phyloP scores from a whole-genome alignment of 805 yeast genomes.

The Wickerhamomyces hampshirensis region DNA sequence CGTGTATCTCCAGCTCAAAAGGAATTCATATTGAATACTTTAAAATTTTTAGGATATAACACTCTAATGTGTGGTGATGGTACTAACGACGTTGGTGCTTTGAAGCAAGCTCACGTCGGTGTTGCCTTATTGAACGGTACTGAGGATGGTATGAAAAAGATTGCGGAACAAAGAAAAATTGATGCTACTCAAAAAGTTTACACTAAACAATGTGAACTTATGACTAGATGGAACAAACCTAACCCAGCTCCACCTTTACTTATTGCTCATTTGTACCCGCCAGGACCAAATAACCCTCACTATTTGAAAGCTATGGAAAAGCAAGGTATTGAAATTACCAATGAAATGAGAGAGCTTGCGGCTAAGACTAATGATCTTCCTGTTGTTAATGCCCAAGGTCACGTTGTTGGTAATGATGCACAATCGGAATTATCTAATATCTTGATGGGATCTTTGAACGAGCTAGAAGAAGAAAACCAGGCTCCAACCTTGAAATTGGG shows the following conservation, averaged over 20 bases:
- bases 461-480: constrained; percentile 62
- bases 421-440: constrained; percentile 55
- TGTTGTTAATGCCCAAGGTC: constrained; percentile 28
- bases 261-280: constrained; percentile 96
- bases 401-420: constrained; percentile 29
- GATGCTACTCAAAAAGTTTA: constrained; percentile 65
- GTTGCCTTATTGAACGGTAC: constrained; percentile 97
- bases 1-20: constrained; percentile 96
- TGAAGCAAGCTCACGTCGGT: constrained; percentile 97
- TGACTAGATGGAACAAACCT: constrained; percentile 79
- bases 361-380: constrained; percentile 40
- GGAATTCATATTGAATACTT: constrained; percentile 79
- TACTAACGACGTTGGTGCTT: constrained; percentile 99
- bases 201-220: constrained; percentile 75
- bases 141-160: constrained; percentile 85
- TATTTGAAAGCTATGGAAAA: constrained; percentile 81
- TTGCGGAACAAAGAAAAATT: constrained; percentile 72
- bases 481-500: constrained; percentile 93
- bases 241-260: constrained; percentile 75
- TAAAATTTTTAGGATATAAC: constrained; percentile 84
- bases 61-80: constrained; percentile 99
- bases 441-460: constrained; percentile 49
- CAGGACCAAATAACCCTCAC: constrained; percentile 88
- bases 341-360: constrained; percentile 61
- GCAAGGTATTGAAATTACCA: constrained; percentile 75